Conservation (phyloP, 345 rosid genomes). For the Raphanus sativus region DNA sequence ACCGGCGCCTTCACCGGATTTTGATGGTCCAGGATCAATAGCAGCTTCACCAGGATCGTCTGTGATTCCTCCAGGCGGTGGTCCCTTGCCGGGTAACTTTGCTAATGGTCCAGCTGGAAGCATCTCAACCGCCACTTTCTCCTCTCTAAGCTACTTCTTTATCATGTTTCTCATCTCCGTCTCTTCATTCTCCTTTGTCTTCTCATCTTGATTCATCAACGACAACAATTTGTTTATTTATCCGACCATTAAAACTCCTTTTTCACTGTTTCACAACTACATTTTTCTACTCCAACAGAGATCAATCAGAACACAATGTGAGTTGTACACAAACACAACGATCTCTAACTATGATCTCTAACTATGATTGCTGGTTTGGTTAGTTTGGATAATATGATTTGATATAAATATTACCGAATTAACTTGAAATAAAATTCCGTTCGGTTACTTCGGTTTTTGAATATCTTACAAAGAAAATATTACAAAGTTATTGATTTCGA, state of each 20-base stretch:
- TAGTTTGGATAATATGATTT: too few relatives aligned
- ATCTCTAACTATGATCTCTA: too few relatives aligned
- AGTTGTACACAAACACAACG: constrained; percentile 22
- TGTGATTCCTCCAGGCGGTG: constrained; percentile 56
- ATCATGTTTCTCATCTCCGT: constrained; percentile 37
- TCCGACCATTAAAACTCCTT: neutral
- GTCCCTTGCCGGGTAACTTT: constrained; percentile 51
- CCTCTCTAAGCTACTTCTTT: constrained; percentile 46
- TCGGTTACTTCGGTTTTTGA: too few relatives aligned
- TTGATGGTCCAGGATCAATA: constrained; percentile 42
- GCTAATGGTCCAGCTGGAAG: constrained; percentile 67
- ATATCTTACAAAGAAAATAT: too few relatives aligned
- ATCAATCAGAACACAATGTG: constrained; percentile 24
- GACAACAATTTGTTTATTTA: constrained; percentile 20
- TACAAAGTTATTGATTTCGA: too few relatives aligned
- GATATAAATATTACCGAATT: too few relatives aligned
- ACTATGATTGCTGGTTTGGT: too few relatives aligned
- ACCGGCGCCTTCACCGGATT: constrained; percentile 51
- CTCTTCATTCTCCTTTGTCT: neutral
- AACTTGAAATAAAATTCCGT: too few relatives aligned
- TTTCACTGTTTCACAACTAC: neutral
- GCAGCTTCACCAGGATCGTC: constrained; percentile 49
- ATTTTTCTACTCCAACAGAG: neutral
- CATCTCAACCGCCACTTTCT: constrained; percentile 43
- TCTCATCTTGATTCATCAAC: constrained; percentile 22